A percentile compares a stretch with the other conserved stretches of the same genome.
Conservation (phyloP, 78 protist species). For the Goniomonas avonlea region DNA sequence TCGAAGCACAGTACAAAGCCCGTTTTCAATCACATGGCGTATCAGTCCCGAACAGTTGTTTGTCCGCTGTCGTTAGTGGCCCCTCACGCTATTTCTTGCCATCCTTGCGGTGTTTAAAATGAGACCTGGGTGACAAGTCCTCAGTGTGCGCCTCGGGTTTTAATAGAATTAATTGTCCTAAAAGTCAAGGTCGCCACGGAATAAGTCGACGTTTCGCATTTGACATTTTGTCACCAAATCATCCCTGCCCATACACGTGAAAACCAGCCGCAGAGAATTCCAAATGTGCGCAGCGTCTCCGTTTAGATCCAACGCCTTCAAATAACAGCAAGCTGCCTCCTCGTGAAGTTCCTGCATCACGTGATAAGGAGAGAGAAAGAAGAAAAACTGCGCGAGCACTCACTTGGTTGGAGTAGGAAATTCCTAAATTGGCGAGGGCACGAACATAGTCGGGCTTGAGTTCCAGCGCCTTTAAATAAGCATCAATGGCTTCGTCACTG, state of each 20-base stretch:
- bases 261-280: background rate
- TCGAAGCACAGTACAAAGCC: no score
- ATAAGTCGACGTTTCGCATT: background rate
- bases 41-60: no score
- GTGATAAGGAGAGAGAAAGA: background rate
- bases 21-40: no score
- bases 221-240: background rate
- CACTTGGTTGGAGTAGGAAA: slow-evolving; percentile 56
- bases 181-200: slow-evolving; percentile 1
- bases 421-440: slow-evolving; percentile 74
- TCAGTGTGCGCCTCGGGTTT: no score
- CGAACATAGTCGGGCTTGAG: slow-evolving; percentile 75
- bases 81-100: no score
- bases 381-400: background rate
- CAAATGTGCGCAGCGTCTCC: background rate
- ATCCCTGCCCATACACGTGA: background rate
- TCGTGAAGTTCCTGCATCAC: slow-evolving; percentile 13
- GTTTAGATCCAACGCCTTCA: background rate
- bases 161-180: no score
- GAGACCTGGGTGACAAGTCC: no score
- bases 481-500: slow-evolving; percentile 60
- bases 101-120: no score
- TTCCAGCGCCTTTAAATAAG: slow-evolving; percentile 65
- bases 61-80: no score
- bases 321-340: slow-evolving; percentile 57